A percentile compares a stretch with the other conserved stretches of the same genome.
These are phyloP conservation scores for Arthroderma sp. DNA, from an alignment of 2,329 filamentous ascomycete species.

Conservation along the genomic window DNA sequence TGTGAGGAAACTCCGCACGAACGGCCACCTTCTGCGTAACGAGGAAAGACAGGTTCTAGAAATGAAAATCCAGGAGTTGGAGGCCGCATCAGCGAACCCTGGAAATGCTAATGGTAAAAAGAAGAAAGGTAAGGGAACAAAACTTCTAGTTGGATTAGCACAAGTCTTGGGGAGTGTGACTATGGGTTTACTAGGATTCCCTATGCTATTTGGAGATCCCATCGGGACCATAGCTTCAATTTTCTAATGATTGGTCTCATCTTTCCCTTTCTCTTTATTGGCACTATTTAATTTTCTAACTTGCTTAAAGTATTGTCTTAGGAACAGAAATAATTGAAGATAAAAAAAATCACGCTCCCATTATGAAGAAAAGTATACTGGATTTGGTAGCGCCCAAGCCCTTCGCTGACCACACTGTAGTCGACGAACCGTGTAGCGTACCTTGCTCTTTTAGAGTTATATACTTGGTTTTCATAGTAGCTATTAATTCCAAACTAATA, in stretches of 20 bases:
- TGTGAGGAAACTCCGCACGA: constrained; percentile 1
- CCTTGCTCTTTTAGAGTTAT: too few relatives aligned
- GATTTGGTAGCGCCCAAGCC: too few relatives aligned
- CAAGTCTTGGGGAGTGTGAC: constrained; percentile 6
- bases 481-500: too few relatives aligned
- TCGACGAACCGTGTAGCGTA: too few relatives aligned
- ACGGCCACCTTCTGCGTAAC: constrained; percentile 2
- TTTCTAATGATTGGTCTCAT: neutral
- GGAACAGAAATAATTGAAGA: neutral
- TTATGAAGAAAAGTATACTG: too few relatives aligned
- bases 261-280: neutral
- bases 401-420: too few relatives aligned
- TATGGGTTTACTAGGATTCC: constrained; percentile 6
- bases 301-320: neutral
- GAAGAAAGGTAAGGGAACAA: constrained; percentile 6
- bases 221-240: constrained; percentile 3
- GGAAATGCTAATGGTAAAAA: neutral
- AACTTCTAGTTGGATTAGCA: constrained; percentile 3
- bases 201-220: constrained; percentile 6
- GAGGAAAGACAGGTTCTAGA: constrained; percentile 4
- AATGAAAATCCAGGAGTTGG: neutral
- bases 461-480: too few relatives aligned
- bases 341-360: too few relatives aligned
- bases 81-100: neutral
- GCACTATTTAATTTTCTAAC: neutral